Evolutionary conservation across 176 grass and related monocot species (phyloP).

Genomic region (Phragmites australis): DNA sequence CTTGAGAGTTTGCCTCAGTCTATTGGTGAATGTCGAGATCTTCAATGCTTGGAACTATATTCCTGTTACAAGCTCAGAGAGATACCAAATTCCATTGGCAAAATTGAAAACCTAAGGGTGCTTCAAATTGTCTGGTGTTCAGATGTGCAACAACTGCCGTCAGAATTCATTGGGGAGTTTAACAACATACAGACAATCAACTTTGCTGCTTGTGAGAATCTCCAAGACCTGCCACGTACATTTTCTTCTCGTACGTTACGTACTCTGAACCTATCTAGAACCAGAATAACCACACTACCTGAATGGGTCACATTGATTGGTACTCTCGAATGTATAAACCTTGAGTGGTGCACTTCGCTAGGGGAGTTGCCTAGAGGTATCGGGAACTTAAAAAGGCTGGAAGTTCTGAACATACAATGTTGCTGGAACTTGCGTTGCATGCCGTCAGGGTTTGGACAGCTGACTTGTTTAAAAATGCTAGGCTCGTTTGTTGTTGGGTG

Average conservation of each 20-base stretch:
- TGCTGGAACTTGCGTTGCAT: background rate
- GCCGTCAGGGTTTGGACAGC: background rate
- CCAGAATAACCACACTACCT: background rate
- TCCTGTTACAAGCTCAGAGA: background rate
- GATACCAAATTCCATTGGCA: background rate
- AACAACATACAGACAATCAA: background rate
- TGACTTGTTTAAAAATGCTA: background rate
- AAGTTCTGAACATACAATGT: background rate
- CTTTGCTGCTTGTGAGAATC: background rate
- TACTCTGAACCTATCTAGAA: background rate
- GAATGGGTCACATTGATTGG: background rate
- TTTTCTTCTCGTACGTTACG: background rate
- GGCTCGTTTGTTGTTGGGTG: background rate
- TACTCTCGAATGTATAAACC: background rate
- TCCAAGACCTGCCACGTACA: background rate
- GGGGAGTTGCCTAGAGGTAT: background rate
- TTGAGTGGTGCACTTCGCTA: background rate
- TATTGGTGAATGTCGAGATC: background rate
- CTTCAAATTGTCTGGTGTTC: background rate
- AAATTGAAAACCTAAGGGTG: background rate
- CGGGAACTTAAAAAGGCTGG: background rate
- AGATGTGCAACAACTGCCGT: background rate
- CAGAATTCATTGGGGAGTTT: background rate
- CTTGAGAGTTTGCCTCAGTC: slow-evolving; percentile 17
- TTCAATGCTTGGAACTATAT: background rate